phyloP scores from a whole-genome alignment of 257 asterid genomes.

The Solanum rostratum region DNA sequence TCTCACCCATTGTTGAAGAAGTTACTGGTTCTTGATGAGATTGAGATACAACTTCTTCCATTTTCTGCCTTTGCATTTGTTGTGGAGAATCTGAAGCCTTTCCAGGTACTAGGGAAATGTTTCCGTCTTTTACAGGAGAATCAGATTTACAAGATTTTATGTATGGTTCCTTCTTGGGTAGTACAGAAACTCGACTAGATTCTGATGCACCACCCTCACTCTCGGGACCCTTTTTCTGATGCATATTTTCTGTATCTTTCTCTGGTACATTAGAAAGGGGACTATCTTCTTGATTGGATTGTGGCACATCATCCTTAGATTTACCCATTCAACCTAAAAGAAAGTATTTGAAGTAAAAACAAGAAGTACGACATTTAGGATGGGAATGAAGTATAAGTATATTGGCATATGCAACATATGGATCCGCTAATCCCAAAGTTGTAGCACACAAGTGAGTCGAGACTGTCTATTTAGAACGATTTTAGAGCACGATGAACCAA shows the following conservation, averaged over 20 bases:
- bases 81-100: conserved; percentile 11
- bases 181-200: conserved; percentile 20
- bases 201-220: conserved; percentile 17
- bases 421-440: not conserved
- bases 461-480: not conserved
- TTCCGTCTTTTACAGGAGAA: conserved; percentile 11
- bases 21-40: conserved; percentile 20
- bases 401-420: not conserved
- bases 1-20: conserved; percentile 14
- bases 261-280: not conserved
- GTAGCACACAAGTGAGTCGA: not conserved
- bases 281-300: conserved; percentile 13
- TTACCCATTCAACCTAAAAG: conserved; percentile 19
- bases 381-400: not conserved
- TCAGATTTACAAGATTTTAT: conserved; percentile 3
- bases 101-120: conserved; percentile 3
- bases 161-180: conserved; percentile 26
- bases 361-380: not conserved
- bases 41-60: conserved; percentile 10
- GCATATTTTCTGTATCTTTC: conserved; percentile 12
- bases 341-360: conserved; percentile 5
- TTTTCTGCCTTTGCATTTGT: conserved; percentile 18
- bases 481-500: not conserved
- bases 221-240: conserved; percentile 21
- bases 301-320: not conserved